These are phyloP conservation scores for Carallia brachiata DNA, from an alignment of 345 rosid genomes.

Conservation along the genomic window DNA sequence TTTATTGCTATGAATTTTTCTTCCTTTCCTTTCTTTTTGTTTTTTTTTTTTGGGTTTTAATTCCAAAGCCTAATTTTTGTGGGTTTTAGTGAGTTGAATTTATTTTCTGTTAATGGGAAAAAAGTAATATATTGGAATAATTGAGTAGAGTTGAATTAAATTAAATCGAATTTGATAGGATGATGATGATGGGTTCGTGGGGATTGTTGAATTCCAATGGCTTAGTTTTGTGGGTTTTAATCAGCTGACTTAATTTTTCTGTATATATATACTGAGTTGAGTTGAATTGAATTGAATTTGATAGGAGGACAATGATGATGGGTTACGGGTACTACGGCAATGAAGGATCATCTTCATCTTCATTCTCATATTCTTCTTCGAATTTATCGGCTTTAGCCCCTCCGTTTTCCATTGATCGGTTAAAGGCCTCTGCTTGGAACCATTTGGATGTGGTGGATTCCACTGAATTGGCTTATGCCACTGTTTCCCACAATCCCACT, in stretches of 20 bases:
- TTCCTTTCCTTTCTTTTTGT: no score
- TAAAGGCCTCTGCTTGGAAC: slow-evolving; percentile 15
- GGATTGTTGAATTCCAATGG: no score
- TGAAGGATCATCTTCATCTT: slow-evolving; percentile 41
- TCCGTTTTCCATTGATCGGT: slow-evolving; percentile 50
- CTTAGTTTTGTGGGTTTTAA: neutral
- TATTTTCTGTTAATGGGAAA: no score
- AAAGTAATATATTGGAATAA: no score
- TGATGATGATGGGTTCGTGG: no score
- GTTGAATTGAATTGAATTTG: neutral
- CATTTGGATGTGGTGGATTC: slow-evolving; percentile 31
- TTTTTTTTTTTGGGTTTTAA: no score
- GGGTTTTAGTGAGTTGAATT: no score
- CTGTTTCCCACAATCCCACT: slow-evolving; percentile 21
- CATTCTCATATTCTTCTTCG: slow-evolving; percentile 38
- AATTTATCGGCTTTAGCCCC: slow-evolving; percentile 59
- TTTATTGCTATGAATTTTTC: no score
- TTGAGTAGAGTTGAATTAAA: no score
- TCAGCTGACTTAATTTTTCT: neutral
- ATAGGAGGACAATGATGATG: slow-evolving; percentile 41
- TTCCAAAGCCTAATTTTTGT: no score
- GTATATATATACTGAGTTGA: no score
- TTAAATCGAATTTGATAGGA: no score
- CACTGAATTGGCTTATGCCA: slow-evolving; percentile 30
- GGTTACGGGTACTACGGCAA: slow-evolving; percentile 34